Conservation (phyloP, 176 grass and related monocot genomes). For the Triticum dicoccoides region DNA sequence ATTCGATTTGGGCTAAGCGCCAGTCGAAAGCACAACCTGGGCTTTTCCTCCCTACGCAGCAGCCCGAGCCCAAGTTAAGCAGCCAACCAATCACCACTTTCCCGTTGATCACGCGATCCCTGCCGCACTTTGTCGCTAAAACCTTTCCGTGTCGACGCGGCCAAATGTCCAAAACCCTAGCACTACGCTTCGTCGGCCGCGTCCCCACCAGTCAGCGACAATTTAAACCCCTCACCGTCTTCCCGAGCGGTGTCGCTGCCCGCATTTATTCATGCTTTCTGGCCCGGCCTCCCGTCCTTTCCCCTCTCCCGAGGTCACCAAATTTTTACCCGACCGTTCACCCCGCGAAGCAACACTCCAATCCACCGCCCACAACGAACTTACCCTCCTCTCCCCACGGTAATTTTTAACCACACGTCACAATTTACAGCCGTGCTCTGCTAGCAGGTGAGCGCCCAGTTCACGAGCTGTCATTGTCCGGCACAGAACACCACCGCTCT, state of each 20-base stretch:
- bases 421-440: neutral
- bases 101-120: neutral
- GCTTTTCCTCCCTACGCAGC: too few relatives aligned
- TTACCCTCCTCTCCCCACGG: conserved; percentile 6
- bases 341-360: too few relatives aligned
- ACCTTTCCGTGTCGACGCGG: neutral
- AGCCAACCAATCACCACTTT: neutral
- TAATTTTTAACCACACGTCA: neutral
- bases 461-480: conserved; percentile 38
- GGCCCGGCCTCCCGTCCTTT: neutral
- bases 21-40: too few relatives aligned
- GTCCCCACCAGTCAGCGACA: neutral
- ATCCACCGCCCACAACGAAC: neutral
- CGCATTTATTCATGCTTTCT: conserved; percentile 31
- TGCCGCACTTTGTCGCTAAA: neutral
- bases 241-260: neutral
- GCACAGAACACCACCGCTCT: conserved; percentile 3
- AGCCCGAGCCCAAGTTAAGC: too few relatives aligned
- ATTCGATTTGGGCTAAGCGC: too few relatives aligned
- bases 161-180: neutral
- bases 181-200: neutral
- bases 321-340: neutral
- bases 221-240: conserved; percentile 1
- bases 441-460: neutral
- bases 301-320: conserved; percentile 7